Evolutionary conservation across 176 grass and related monocot genomes (phyloP).

Genomic region (Pontederia paniculata): DNA sequence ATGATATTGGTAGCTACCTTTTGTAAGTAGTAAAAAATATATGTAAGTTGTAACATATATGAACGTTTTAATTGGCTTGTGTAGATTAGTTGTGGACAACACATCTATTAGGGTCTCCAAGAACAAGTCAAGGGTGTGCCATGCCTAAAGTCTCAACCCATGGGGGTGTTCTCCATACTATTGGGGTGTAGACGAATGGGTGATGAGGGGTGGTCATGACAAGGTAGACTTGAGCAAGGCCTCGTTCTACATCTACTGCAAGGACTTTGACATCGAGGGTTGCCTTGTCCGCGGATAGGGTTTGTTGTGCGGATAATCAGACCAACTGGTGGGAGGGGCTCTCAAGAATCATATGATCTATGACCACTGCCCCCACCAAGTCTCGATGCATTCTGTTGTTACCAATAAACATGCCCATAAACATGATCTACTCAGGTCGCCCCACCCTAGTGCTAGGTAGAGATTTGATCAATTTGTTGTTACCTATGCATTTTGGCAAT

Average conservation of each 20-base stretch:
- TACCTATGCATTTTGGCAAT: too few species aligned
- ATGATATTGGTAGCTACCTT: too few species aligned
- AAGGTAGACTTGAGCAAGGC: conserved; percentile 21
- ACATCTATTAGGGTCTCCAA: conserved; percentile 20
- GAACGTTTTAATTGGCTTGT: neutral
- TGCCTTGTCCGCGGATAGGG: conserved; percentile 1
- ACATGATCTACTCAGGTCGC: too few species aligned
- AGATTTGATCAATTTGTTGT: too few species aligned
- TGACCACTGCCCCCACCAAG: too few species aligned
- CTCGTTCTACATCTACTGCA: conserved; percentile 23
- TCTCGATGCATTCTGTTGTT: too few species aligned
- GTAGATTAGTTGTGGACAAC: conserved; percentile 12
- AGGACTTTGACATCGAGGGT: conserved; percentile 25
- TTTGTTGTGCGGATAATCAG: neutral
- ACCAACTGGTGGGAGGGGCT: conserved; percentile 18
- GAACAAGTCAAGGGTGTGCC: conserved; percentile 18
- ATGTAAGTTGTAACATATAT: too few species aligned
- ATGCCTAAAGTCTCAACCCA: conserved; percentile 12
- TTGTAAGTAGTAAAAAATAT: too few species aligned
- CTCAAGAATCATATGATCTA: too few species aligned
- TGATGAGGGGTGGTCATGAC: conserved; percentile 16
- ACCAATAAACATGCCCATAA: too few species aligned
- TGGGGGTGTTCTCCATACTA: conserved; percentile 17
- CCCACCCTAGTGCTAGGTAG: too few species aligned
- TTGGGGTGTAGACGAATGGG: conserved; percentile 23